Percentiles rank a stretch among this genome's conserved stretches.
phyloP scores from a whole-genome alignment of 768 basidiomycete species.

The Leucosporidium scottii region DNA sequence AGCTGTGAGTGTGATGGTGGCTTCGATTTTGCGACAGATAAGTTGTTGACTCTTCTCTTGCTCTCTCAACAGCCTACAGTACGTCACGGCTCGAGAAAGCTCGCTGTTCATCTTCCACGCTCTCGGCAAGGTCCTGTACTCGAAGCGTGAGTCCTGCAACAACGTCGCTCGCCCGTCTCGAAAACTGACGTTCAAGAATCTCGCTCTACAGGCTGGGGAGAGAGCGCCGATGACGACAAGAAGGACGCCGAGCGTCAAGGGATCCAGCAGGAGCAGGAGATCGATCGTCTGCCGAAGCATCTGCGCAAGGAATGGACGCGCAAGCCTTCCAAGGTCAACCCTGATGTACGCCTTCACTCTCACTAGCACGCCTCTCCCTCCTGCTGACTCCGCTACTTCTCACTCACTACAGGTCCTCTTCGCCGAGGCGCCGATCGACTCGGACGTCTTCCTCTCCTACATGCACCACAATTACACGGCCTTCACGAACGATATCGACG shows the following conservation, averaged over 20 bases:
- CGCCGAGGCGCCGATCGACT: slow-evolving; percentile 81
- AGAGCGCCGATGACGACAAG: slow-evolving; percentile 35
- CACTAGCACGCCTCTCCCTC: not conserved
- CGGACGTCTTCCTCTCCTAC: slow-evolving; percentile 78
- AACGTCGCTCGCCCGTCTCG: not conserved
- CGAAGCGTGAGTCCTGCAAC: slow-evolving; percentile 60
- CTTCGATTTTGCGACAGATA: not conserved
- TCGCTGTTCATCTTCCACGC: slow-evolving; percentile 83
- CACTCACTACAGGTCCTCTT: slow-evolving; percentile 54
- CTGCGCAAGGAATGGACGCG: slow-evolving; percentile 24
- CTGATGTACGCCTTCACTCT: slow-evolving; percentile 34
- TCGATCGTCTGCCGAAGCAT: slow-evolving; percentile 31
- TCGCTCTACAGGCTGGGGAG: slow-evolving; percentile 32
- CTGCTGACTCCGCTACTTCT: not conserved
- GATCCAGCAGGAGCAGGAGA: slow-evolving; percentile 6
- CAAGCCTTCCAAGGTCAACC: slow-evolving; percentile 36
- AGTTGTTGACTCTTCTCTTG: not conserved
- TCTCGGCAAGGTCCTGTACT: slow-evolving; percentile 87
- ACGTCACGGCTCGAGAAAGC: slow-evolving; percentile 74
- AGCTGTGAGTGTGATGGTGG: slow-evolving; percentile 36
- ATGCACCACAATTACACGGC: slow-evolving; percentile 88
- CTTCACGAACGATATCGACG: slow-evolving; percentile 70
- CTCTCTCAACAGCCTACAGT: slow-evolving; percentile 51
- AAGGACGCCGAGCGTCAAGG: slow-evolving; percentile 29
- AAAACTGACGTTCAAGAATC: not conserved